phyloP scores from a whole-genome alignment of 768 basidiomycete species.

The Mycena indigotica region DNA sequence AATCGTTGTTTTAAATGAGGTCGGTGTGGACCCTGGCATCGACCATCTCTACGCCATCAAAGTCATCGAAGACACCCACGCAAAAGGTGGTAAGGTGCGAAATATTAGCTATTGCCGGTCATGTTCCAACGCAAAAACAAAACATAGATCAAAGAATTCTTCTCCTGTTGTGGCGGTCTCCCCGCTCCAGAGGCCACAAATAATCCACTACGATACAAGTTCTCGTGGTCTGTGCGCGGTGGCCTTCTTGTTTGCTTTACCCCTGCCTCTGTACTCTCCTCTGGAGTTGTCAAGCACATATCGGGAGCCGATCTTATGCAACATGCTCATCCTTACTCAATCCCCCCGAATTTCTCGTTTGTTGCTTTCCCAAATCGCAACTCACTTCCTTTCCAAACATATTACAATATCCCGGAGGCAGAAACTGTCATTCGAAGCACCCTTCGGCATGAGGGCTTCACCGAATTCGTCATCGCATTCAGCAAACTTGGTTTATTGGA shows the following conservation, averaged over 20 bases:
- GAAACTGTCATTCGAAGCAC: conserved; percentile 93
- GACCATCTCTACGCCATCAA: conserved; percentile 94
- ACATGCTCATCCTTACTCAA: conserved; percentile 89
- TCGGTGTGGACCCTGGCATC: conserved; percentile 95
- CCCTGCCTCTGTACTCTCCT: conserved; percentile 76
- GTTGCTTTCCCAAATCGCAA: conserved; percentile 97
- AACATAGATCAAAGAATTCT: conserved; percentile 75
- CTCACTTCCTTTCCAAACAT: conserved; percentile 87
- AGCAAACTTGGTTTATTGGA: conserved; percentile 89
- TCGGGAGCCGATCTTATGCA: conserved; percentile 85
- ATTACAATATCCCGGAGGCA: conserved; percentile 91
- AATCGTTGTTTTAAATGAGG: conserved; percentile 95
- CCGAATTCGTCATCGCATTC: conserved; percentile 86
- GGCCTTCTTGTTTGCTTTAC: conserved; percentile 94
- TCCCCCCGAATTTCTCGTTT: conserved; percentile 95
- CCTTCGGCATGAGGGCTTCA: conserved; percentile 94
- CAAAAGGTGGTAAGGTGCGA: conserved; percentile 76
- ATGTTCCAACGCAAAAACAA: background rate
- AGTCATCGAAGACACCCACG: conserved; percentile 91
- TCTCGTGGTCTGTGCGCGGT: conserved; percentile 97
- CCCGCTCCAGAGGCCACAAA: conserved; percentile 88
- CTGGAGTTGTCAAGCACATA: conserved; percentile 65
- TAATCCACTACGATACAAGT: conserved; percentile 98
- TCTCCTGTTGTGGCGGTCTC: conserved; percentile 94
- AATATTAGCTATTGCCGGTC: background rate